phyloP scores from a whole-genome alignment of 2,329 filamentous ascomycete genomes.

The Periconia digitata region DNA sequence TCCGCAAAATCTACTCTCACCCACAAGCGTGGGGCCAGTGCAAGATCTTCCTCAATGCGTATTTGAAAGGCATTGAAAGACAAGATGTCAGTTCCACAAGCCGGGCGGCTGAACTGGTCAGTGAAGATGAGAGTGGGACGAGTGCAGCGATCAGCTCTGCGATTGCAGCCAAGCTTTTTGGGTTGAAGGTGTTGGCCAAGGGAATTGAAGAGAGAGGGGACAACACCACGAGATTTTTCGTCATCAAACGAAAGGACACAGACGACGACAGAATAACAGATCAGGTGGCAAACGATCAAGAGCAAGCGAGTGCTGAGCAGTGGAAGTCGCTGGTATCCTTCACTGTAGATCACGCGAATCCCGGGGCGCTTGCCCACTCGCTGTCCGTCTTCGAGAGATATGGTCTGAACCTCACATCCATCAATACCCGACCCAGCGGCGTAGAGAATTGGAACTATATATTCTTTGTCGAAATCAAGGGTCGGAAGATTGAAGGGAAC shows the following conservation, averaged over 20 bases:
- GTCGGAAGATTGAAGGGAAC: constrained; percentile 60
- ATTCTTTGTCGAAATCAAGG: constrained; percentile 90
- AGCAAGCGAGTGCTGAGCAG: background rate
- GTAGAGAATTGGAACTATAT: constrained; percentile 82
- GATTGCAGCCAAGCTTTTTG: constrained; percentile 69
- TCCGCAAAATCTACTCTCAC: constrained; percentile 84
- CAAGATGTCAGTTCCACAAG: constrained; percentile 86
- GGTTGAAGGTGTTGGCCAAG: constrained; percentile 68
- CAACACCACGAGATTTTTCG: constrained; percentile 79
- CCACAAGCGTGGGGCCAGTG: constrained; percentile 96
- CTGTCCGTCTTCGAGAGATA: constrained; percentile 75
- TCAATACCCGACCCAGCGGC: constrained; percentile 81
- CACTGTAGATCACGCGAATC: constrained; percentile 73
- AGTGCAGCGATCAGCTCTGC: constrained; percentile 78
- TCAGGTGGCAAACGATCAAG: background rate
- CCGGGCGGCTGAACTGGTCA: constrained; percentile 75
- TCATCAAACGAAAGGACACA: constrained; percentile 51
- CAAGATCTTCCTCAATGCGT: constrained; percentile 67
- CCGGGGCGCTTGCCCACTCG: constrained; percentile 81
- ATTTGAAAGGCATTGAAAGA: constrained; percentile 74
- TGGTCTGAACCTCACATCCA: constrained; percentile 82
- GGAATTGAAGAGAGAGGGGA: constrained; percentile 73
- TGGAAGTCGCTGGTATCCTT: constrained; percentile 80
- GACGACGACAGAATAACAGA: background rate
- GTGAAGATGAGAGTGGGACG: constrained; percentile 60